Conservation (phyloP, 1,139 yeast genomes). For the Scheffersomyces cryptocercus region DNA sequence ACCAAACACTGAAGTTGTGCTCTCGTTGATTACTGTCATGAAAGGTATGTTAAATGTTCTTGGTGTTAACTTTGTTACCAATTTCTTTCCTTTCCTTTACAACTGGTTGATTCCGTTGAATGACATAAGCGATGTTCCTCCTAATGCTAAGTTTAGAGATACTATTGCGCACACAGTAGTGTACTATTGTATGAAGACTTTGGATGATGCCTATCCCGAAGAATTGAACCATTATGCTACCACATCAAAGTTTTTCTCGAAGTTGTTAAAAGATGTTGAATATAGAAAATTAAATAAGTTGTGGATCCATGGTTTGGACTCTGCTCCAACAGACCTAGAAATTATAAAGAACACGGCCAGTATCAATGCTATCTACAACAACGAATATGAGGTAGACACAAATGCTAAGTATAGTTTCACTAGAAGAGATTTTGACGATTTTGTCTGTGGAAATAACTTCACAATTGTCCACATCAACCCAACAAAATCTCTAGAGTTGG, state of each 20-base stretch:
- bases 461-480: slow-evolving; percentile 36
- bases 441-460: slow-evolving; percentile 33
- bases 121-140: slow-evolving; percentile 11
- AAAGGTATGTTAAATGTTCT: slow-evolving; percentile 31
- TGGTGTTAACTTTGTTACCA: slow-evolving; percentile 49
- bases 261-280: slow-evolving; percentile 28
- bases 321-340: slow-evolving; percentile 19
- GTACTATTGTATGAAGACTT: slow-evolving; percentile 22
- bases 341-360: slow-evolving; percentile 3
- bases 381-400: not conserved
- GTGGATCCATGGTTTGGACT: slow-evolving; percentile 33
- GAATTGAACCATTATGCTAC: slow-evolving; percentile 27
- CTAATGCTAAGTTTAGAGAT: slow-evolving; percentile 25
- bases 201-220: slow-evolving; percentile 33
- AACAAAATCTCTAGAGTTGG: slow-evolving; percentile 26
- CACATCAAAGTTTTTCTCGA: slow-evolving; percentile 24
- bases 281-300: slow-evolving; percentile 26
- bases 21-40: slow-evolving; percentile 26
- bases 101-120: slow-evolving; percentile 40
- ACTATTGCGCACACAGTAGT: slow-evolving; percentile 37
- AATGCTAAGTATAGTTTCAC: slow-evolving; percentile 7
- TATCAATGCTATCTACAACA: not conserved
- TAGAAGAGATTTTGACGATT: slow-evolving; percentile 29
- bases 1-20: slow-evolving; percentile 22
- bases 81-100: slow-evolving; percentile 49